A percentile compares a stretch with the other conserved stretches of the same genome.
phyloP scores from a whole-genome alignment of 2,329 filamentous ascomycete species.

The Akanthomyces lecanii region DNA sequence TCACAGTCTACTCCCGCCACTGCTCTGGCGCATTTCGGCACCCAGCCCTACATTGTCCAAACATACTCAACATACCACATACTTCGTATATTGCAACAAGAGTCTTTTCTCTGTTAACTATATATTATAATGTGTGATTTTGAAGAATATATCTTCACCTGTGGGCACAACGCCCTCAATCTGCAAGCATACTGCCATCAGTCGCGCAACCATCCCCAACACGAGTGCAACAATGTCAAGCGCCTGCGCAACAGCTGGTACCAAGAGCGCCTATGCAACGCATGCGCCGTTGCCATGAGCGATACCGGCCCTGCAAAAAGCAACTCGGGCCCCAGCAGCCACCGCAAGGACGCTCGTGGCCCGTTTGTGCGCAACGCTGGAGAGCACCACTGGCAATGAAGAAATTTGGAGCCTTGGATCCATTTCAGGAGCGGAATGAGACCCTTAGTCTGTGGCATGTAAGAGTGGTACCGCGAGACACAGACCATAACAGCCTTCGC shows the following conservation, averaged over 20 bases:
- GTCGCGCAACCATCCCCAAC: constrained; percentile 66
- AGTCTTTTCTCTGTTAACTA: neutral
- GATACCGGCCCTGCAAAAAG: neutral
- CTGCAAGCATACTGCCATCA: constrained; percentile 70
- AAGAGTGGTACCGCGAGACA: too few relatives aligned
- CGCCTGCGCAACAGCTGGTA: constrained; percentile 58
- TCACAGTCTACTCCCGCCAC: neutral
- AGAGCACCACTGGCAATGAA: neutral
- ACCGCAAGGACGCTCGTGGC: constrained; percentile 2
- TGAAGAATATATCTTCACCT: constrained; percentile 65
- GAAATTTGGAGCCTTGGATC: too few relatives aligned
- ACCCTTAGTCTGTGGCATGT: too few relatives aligned
- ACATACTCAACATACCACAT: neutral
- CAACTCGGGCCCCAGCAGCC: neutral
- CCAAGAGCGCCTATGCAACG: constrained; percentile 32
- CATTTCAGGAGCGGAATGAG: neutral
- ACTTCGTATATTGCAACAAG: neutral
- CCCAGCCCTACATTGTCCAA: neutral
- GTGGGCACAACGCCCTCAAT: constrained; percentile 55
- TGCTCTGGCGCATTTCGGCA: neutral
- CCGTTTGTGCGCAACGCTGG: neutral
- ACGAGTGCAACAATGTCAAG: constrained; percentile 66
- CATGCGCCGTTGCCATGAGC: neutral
- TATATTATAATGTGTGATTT: constrained; percentile 55
- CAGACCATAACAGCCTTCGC: neutral